Percentiles rank a stretch among this genome's conserved stretches.
phyloP scores from a whole-genome alignment of 2,329 filamentous ascomycete species.

The Penicillium sp. region DNA sequence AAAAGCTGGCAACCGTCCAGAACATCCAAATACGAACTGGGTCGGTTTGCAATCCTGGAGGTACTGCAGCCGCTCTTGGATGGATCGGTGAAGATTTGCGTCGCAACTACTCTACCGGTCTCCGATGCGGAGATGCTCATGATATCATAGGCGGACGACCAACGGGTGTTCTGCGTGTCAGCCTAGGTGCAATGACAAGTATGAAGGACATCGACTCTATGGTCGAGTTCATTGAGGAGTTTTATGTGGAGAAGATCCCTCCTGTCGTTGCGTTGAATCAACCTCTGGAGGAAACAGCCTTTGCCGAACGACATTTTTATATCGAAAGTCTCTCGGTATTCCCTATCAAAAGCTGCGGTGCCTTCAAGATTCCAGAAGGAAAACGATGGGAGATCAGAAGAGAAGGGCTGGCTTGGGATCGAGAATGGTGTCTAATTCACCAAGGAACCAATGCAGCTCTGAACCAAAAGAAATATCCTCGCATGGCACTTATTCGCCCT shows the following conservation, averaged over 20 bases:
- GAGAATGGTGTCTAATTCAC: conserved; percentile 95
- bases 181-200: conserved; percentile 88
- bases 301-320: conserved; percentile 44
- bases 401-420: conserved; percentile 90
- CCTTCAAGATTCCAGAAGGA: conserved; percentile 68
- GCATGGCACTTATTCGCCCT: conserved; percentile 83
- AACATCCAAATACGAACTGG: conserved; percentile 85
- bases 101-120: conserved; percentile 80
- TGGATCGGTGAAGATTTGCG: conserved; percentile 81
- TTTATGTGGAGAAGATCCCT: conserved; percentile 56
- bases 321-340: conserved; percentile 75
- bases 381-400: conserved; percentile 73
- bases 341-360: conserved; percentile 92
- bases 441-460: conserved; percentile 80
- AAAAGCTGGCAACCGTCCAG: conserved; percentile 79
- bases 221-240: conserved; percentile 71
- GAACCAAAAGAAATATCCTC: conserved; percentile 84
- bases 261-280: conserved; percentile 24
- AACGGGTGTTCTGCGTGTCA: conserved; percentile 82
- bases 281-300: conserved; percentile 16
- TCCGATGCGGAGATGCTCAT: conserved; percentile 80
- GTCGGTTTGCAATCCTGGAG: conserved; percentile 88
- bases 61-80: conserved; percentile 72
- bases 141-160: conserved; percentile 84
- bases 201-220: conserved; percentile 73